Evolutionary conservation across 176 grass and related monocot genomes (phyloP).

Genomic region (Urochloa ruziziensis): DNA sequence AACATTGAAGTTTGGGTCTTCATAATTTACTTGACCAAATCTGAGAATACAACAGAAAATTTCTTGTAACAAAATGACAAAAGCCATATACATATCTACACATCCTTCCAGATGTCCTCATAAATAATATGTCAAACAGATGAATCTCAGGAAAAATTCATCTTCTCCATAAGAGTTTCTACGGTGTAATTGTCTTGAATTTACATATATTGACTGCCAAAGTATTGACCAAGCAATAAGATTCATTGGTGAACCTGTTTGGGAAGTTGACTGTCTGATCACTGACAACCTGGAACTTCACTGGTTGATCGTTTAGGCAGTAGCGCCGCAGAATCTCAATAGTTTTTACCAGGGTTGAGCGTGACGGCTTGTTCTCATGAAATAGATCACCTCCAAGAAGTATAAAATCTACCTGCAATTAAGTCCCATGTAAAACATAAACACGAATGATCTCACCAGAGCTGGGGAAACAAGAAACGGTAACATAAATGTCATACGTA

Average conservation of each 20-base stretch:
- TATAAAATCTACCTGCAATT: slow-evolving; percentile 73
- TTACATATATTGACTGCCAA: not conserved
- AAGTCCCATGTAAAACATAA: not conserved
- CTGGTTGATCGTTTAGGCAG: slow-evolving; percentile 57
- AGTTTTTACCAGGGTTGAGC: slow-evolving; percentile 69
- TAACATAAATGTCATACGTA: slow-evolving; percentile 3
- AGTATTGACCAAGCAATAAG: not conserved
- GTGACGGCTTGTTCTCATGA: slow-evolving; percentile 87
- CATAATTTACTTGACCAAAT: slow-evolving; percentile 80
- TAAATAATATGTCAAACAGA: not conserved
- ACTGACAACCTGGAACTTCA: slow-evolving; percentile 83
- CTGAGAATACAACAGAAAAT: slow-evolving; percentile 35
- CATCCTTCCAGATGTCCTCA: not conserved
- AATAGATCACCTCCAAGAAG: slow-evolving; percentile 87
- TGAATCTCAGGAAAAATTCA: not conserved
- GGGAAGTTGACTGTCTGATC: slow-evolving; percentile 66
- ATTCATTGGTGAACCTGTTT: slow-evolving; percentile 17
- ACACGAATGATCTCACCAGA: not conserved
- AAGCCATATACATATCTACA: not conserved
- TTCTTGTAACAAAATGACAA: not conserved
- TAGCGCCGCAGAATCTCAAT: slow-evolving; percentile 72
- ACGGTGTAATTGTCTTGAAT: not conserved
- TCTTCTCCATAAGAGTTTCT: not conserved
- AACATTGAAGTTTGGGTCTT: slow-evolving; percentile 82
- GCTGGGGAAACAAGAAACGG: not conserved